phyloP scores from a whole-genome alignment of 1,284 basidiomycete species.

The Fomitopsis schrenkii region DNA sequence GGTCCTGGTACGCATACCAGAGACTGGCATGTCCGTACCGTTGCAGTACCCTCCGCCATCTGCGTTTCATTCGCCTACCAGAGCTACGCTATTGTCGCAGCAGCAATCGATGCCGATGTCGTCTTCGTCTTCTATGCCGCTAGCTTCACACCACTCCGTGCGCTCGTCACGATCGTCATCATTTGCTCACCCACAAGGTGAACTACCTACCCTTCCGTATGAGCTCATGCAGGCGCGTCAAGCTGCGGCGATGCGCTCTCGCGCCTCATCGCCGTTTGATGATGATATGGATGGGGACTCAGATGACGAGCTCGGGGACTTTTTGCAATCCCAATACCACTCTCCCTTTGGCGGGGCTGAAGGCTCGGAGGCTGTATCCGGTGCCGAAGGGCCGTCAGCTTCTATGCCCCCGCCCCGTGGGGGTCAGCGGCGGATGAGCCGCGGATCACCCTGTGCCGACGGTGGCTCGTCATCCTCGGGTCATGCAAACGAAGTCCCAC shows the following conservation, averaged over 20 bases:
- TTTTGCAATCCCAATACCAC: slow-evolving; percentile 21
- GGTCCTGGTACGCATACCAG: slow-evolving; percentile 17
- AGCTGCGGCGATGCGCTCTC: slow-evolving; percentile 26
- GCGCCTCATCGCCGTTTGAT: slow-evolving; percentile 30
- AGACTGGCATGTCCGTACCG: slow-evolving; percentile 21
- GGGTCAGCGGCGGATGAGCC: slow-evolving; percentile 25
- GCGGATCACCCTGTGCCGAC: slow-evolving; percentile 27
- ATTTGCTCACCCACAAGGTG: slow-evolving; percentile 39
- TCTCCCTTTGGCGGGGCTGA: slow-evolving; percentile 10
- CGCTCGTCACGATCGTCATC: slow-evolving; percentile 65
- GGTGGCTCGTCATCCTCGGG: slow-evolving; percentile 18
- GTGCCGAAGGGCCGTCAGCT: slow-evolving; percentile 11
- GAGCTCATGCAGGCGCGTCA: slow-evolving; percentile 24
- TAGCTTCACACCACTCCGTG: slow-evolving; percentile 22
- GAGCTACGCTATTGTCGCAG: slow-evolving; percentile 13
- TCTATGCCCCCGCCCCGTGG: slow-evolving; percentile 15
- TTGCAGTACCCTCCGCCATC: slow-evolving; percentile 9
- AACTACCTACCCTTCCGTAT: slow-evolving; percentile 21
- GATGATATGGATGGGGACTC: slow-evolving; percentile 41
- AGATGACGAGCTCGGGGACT: slow-evolving; percentile 29
- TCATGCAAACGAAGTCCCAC: slow-evolving; percentile 66
- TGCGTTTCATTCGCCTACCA: slow-evolving; percentile 16
- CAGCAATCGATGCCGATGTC: slow-evolving; percentile 15
- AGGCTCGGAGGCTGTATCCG: slow-evolving; percentile 6
- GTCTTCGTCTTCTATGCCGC: slow-evolving; percentile 34